These are phyloP conservation scores for Fraxinus albicans DNA, from an alignment of 305 asterid species.

Conservation along the genomic window DNA sequence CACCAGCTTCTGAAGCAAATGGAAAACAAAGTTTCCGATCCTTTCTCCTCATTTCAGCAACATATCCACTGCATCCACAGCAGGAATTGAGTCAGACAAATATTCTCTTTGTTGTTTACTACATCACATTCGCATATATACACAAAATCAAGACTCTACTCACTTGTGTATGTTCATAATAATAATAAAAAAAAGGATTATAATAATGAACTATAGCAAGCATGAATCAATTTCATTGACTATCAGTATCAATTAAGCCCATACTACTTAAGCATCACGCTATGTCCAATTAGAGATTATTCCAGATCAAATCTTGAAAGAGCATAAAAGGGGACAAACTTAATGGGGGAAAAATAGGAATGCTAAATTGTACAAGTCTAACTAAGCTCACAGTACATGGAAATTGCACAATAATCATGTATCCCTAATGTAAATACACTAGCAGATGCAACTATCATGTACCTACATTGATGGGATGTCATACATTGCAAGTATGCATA, in stretches of 20 bases:
- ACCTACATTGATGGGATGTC: neutral
- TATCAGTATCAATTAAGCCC: neutral
- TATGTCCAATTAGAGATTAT: neutral
- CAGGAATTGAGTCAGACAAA: slow-evolving; percentile 8
- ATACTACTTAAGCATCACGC: neutral
- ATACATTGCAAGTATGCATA: neutral
- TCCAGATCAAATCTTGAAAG: neutral
- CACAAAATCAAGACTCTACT: neutral
- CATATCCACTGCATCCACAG: slow-evolving; percentile 59
- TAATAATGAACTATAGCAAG: neutral
- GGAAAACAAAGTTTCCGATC: slow-evolving; percentile 39
- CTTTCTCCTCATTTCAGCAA: slow-evolving; percentile 61
- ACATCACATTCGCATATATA: slow-evolving; percentile 12
- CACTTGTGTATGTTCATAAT: neutral
- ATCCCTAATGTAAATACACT: neutral
- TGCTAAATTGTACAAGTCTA: neutral
- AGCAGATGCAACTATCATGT: neutral
- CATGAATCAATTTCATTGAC: neutral
- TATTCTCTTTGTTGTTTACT: neutral
- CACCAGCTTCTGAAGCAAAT: slow-evolving; percentile 36
- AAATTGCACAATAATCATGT: neutral
- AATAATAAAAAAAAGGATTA: neutral
- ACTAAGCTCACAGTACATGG: neutral
- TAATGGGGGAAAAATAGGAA: neutral
- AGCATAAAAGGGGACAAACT: neutral